Percentiles rank a stretch among this genome's conserved stretches.
These are phyloP conservation scores for Komagataella ulmi DNA, from an alignment of 805 yeast genomes.

Conservation along the genomic window DNA sequence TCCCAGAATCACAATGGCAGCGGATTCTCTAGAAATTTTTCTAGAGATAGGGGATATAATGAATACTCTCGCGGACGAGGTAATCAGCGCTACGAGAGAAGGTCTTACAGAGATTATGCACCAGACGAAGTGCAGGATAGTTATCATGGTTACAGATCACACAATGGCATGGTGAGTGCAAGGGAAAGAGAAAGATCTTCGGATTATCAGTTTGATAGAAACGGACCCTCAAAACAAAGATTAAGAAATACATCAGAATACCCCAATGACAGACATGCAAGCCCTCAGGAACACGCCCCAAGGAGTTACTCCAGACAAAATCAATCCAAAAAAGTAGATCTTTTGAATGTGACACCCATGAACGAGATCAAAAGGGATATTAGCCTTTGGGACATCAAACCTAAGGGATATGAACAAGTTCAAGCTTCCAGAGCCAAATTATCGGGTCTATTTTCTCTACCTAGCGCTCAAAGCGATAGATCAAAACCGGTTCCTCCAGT, in stretches of 20 bases:
- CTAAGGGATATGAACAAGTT: conserved; percentile 61
- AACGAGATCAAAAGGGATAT: conserved; percentile 34
- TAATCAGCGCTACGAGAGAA: neutral
- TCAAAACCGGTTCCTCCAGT: conserved; percentile 17
- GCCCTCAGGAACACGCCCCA: conserved; percentile 6
- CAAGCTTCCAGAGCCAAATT: conserved; percentile 68
- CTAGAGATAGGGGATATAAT: neutral
- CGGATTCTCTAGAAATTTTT: neutral
- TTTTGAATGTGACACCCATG: conserved; percentile 30
- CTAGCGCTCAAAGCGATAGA: conserved; percentile 34
- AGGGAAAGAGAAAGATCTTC: neutral
- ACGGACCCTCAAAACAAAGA: conserved; percentile 10
- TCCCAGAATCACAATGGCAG: neutral
- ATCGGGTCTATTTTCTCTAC: conserved; percentile 66
- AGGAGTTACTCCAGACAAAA: conserved; percentile 8
- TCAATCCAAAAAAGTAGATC: conserved; percentile 12
- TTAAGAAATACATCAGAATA: conserved; percentile 8
- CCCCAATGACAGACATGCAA: conserved; percentile 8
- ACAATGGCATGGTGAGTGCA: neutral
- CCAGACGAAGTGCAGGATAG: neutral
- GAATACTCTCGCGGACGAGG: neutral
- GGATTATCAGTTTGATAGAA: conserved; percentile 1
- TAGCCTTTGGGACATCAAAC: conserved; percentile 59
- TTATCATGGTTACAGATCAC: neutral
- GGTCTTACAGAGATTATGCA: neutral